Evolutionary conservation across 2,329 filamentous ascomycete species (phyloP), one percentile per base, ranked within the genome.

Genomic region (Westerdykella ornata): DNA sequence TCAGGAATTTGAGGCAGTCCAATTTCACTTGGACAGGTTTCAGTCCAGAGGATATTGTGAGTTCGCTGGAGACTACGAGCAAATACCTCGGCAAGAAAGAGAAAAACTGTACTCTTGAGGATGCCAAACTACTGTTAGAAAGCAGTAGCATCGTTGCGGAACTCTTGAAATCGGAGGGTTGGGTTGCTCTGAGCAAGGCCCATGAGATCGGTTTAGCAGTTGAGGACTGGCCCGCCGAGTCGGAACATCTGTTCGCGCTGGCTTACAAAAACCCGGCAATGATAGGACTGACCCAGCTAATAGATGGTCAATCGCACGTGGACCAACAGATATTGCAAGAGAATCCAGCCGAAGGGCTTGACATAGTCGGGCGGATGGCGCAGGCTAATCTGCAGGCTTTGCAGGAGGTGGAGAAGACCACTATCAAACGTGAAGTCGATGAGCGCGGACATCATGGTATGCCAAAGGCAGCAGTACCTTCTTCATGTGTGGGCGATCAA

Each of bases 21-120:
- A 87, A 85, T 37, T 94, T 95, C 57, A 94, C 90, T 63, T 89
- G 86, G 67, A 83, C 83, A 0, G 89, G 88, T 36, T 88, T 84
- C 54, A 78, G 79, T 0, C 64, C 70, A 0, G 68, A 72, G 1
- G 80, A 88, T 42, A 76, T 95, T 3, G 47, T 64, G 2, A 77
- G 72, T 19, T 78, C 85, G 0, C 63, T 92, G 1, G 73, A 84
- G 19, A 81, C 80, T 26, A 82, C 84, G 1, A 71, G 76, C 38
- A 72, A 72, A 28, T 95, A 95, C 53, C 57, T 94, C 11, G 62
- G 67, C 1, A 79, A 84, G 41, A 73, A 78, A 19, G 72, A 74
- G 9, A 73, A 84, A 0, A 67, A 66, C 0, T 81, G 88, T 43
- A 74, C 72, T 1, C 39, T 62, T 0, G 72, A 78, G 16, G 89